Conservation (phyloP, 306 rosid genomes). For the Sindora glabra region DNA sequence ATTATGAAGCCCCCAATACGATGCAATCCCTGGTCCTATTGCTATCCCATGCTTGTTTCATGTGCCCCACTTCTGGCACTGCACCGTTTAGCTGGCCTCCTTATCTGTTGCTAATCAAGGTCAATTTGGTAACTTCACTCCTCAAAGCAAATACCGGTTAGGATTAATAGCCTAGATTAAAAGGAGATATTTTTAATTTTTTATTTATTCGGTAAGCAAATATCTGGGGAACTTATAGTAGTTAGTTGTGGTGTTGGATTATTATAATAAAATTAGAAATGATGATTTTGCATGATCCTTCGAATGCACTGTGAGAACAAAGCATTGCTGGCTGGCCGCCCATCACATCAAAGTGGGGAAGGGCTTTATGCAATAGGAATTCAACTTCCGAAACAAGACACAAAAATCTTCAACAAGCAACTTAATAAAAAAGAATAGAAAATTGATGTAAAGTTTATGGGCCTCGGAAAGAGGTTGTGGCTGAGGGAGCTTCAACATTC, state of each 20-base stretch:
- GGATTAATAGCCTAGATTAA: not conserved
- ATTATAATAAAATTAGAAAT: not conserved
- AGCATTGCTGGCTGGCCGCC: slow-evolving; percentile 25
- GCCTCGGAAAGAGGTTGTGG: slow-evolving; percentile 52
- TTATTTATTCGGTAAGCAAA: not conserved
- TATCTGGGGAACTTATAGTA: slow-evolving; percentile 3
- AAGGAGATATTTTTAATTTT: slow-evolving; percentile 5
- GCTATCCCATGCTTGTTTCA: not conserved
- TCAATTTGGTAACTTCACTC: too few species aligned
- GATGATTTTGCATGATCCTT: slow-evolving; percentile 1
- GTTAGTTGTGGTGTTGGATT: not conserved
- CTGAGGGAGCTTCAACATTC: slow-evolving; percentile 29
- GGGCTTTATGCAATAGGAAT: slow-evolving; percentile 10
- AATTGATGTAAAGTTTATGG: slow-evolving; percentile 7
- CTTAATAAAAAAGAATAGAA: not conserved
- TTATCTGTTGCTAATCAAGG: not conserved
- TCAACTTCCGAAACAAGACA: slow-evolving; percentile 14
- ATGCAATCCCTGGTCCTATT: not conserved
- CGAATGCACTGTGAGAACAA: not conserved
- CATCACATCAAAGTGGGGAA: slow-evolving; percentile 23
- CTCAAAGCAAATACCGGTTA: too few species aligned
- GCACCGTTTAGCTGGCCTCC: not conserved
- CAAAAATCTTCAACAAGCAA: slow-evolving; percentile 15
- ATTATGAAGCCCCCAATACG: slow-evolving; percentile 1
- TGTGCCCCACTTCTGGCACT: slow-evolving; percentile 11